These are phyloP conservation scores for Apiospora rasikravindrae DNA, from an alignment of 2,329 filamentous ascomycete genomes.

Conservation along the genomic window DNA sequence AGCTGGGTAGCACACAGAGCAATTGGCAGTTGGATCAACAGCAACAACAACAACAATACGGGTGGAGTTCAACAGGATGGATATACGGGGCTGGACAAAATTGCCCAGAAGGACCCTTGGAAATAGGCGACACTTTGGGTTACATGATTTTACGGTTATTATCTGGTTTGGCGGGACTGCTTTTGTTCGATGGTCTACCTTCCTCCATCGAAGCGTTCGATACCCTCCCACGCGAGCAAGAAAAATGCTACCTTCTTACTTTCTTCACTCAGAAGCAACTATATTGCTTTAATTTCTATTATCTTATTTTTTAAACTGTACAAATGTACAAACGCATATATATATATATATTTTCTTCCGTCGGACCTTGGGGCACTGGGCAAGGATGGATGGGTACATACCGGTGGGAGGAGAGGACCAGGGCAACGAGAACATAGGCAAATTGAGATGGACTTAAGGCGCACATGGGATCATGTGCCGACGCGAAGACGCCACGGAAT, in stretches of 20 bases:
- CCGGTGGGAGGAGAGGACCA: not conserved
- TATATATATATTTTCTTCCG: not conserved
- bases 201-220: constrained; percentile 18
- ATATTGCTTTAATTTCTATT: constrained; percentile 15
- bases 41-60: not conserved
- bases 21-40: not conserved
- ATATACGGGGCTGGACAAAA: not conserved
- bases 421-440: not conserved
- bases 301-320: not conserved
- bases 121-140: not conserved
- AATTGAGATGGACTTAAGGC: not conserved
- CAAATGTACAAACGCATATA: not conserved
- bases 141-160: constrained; percentile 6
- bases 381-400: not conserved
- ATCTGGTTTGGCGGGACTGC: not conserved
- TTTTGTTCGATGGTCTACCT: constrained; percentile 4
- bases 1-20: not conserved
- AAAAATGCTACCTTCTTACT: not conserved
- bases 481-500: not conserved
- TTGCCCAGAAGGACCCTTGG: not conserved
- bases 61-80: constrained; percentile 4
- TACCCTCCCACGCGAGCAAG: constrained; percentile 17
- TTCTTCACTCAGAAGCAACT: not conserved
- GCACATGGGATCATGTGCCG: not conserved
- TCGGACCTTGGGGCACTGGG: not conserved